phyloP scores from a whole-genome alignment of 257 asterid genomes.

The Striga asiatica region DNA sequence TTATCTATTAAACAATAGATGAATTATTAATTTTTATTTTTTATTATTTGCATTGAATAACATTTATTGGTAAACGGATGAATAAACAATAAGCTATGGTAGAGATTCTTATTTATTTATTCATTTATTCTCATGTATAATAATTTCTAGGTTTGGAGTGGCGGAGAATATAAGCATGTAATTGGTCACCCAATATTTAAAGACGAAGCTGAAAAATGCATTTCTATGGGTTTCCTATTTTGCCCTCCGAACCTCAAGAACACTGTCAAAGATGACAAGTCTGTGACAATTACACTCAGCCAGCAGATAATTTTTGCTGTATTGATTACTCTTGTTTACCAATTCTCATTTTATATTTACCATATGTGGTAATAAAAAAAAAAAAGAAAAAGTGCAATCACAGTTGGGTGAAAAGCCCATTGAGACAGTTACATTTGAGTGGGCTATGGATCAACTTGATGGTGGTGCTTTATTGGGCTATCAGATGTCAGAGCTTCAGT shows the following conservation, averaged over 20 bases:
- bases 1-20: too few relatives aligned
- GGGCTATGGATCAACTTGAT: neutral
- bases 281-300: conserved; percentile 33
- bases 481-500: neutral
- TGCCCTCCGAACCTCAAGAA: conserved; percentile 26
- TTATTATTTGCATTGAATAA: too few relatives aligned
- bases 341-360: conserved; percentile 27
- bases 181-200: conserved; percentile 61
- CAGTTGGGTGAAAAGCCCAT: conserved; percentile 7
- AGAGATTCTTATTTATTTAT: too few relatives aligned
- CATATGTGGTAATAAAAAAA: conserved; percentile 13
- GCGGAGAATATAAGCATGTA: conserved; percentile 56
- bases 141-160: conserved; percentile 36
- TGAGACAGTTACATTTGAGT: neutral
- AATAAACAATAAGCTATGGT: too few relatives aligned
- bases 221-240: conserved; percentile 56
- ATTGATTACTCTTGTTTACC: conserved; percentile 29
- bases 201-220: conserved; percentile 27
- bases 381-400: neutral
- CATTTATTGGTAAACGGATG: too few relatives aligned
- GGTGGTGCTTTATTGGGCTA: neutral
- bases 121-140: neutral
- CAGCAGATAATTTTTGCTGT: conserved; percentile 42
- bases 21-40: too few relatives aligned
- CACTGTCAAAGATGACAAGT: conserved; percentile 12